phyloP scores from a whole-genome alignment of 768 basidiomycete species.

The Lactarius deliciosus region DNA sequence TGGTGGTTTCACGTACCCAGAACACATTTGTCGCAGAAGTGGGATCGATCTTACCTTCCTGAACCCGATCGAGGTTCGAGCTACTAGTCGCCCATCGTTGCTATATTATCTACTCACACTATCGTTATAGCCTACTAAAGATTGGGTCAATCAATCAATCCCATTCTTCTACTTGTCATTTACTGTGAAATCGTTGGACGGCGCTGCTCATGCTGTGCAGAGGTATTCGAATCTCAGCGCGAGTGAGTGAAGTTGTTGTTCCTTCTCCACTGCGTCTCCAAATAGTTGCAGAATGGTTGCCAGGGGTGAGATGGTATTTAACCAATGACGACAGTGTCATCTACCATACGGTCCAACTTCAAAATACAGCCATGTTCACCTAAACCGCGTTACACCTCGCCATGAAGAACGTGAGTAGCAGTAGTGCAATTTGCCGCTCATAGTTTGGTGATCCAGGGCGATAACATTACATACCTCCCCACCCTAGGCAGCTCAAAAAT shows the following conservation, averaged over 20 bases:
- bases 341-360: no score
- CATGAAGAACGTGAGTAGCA: not conserved
- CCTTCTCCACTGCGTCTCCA: not conserved
- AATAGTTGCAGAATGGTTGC: not conserved
- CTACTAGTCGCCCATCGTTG: not conserved
- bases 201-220: conserved; percentile 2
- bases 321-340: no score
- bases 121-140: conserved; percentile 34
- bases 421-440: no score
- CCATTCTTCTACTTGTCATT: conserved; percentile 43
- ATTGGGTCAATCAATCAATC: conserved; percentile 41
- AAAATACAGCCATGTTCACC: no score
- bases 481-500: no score
- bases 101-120: not conserved
- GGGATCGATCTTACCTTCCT: conserved; percentile 40
- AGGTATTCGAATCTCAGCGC: conserved; percentile 35
- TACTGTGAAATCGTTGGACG: conserved; percentile 36
- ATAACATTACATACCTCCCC: no score
- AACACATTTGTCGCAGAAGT: conserved; percentile 37
- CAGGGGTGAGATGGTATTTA: no score
- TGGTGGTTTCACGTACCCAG: conserved; percentile 39
- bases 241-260: conserved; percentile 31
- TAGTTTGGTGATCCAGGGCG: no score
- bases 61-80: conserved; percentile 40
- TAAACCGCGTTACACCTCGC: no score